A percentile compares a stretch with the other conserved stretches of the same genome.
Conservation (phyloP, 1,139 yeast species). For the Pichia sp. region DNA sequence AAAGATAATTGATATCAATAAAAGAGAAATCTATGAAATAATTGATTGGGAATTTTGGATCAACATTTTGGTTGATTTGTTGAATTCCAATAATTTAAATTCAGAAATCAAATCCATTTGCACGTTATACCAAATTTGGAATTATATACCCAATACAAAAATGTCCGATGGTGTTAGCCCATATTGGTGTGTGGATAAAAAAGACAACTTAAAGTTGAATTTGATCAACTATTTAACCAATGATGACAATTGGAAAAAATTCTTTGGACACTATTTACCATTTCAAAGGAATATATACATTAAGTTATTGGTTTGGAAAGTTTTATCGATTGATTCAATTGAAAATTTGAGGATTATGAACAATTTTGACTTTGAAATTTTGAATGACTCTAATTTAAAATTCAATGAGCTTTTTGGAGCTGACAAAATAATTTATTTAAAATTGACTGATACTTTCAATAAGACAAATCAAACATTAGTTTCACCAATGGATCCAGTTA, state of each 20-base stretch:
- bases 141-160: slow-evolving; percentile 41
- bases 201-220: slow-evolving; percentile 36
- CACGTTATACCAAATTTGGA: slow-evolving; percentile 69
- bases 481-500: slow-evolving; percentile 42
- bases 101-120: slow-evolving; percentile 56
- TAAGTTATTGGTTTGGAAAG: slow-evolving; percentile 61
- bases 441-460: slow-evolving; percentile 12
- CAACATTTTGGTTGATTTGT: slow-evolving; percentile 48
- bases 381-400: not conserved
- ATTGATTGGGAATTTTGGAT: slow-evolving; percentile 79
- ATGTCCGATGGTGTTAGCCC: slow-evolving; percentile 18
- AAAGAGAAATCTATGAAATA: slow-evolving; percentile 3
- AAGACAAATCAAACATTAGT: slow-evolving; percentile 22
- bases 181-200: slow-evolving; percentile 19
- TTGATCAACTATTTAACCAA: slow-evolving; percentile 50
- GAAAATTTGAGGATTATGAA: slow-evolving; percentile 3
- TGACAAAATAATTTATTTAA: slow-evolving; percentile 5
- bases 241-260: slow-evolving; percentile 39
- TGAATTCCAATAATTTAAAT: slow-evolving; percentile 55
- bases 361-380: slow-evolving; percentile 3
- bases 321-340: slow-evolving; percentile 22
- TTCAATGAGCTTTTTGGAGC: not conserved
- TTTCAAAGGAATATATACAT: slow-evolving; percentile 62
- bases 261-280: slow-evolving; percentile 76
- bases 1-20: slow-evolving; percentile 17